Base-by-base conservation (phyloP, 1,139 yeast genomes). In the Taphrina deformans region DNA sequence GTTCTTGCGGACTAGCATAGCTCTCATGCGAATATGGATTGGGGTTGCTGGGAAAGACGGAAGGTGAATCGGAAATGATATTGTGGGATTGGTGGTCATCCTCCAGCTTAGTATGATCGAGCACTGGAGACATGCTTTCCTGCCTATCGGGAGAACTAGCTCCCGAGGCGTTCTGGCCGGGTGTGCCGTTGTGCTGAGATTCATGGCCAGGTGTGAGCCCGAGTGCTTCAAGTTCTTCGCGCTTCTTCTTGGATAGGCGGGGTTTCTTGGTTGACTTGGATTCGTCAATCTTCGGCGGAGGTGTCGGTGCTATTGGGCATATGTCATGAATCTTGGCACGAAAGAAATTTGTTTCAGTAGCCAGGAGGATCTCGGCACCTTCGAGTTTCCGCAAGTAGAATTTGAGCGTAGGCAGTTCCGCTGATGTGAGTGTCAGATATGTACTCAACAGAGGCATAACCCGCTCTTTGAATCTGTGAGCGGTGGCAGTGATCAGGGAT, bases 331-430 rank as follows among this genome's bases (percentile, higher is more conserved):
- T 52, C 62, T 66, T 67, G 40, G 52, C 59, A 16, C 70, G 68
- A 33, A 69, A 67, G 29, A 50, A 62, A 29, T 69, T 68, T 27
- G 67, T 69, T 46, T 69, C 71, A 29, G 60, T 64, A 14, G 64
- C 55, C 12, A 70, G 60, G 50, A 67, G 31, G 4, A 70, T 63
- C 35, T 70, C 71, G 10, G 68, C 72, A 12, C 84, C 85, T 64
- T 78, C 80, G 40, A 82, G 69, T 69, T 82, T 82, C 55, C 84
- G 75, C 62, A 82, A 68, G 62, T 78, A 79, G 67, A 78, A 80
- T 58, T 79, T 76, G 29, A 82, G 65, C 61, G 74, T 69, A 1
- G 70, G 65, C 5, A 74, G 29, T 16, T 77, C 76, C n/a, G 64
- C 70, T n/a, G 69, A 67, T 26, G 67, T 52, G 41, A 69, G 41